Evolutionary conservation across 768 basidiomycete genomes (phyloP).

Genomic region (Boletus reticulatus): DNA sequence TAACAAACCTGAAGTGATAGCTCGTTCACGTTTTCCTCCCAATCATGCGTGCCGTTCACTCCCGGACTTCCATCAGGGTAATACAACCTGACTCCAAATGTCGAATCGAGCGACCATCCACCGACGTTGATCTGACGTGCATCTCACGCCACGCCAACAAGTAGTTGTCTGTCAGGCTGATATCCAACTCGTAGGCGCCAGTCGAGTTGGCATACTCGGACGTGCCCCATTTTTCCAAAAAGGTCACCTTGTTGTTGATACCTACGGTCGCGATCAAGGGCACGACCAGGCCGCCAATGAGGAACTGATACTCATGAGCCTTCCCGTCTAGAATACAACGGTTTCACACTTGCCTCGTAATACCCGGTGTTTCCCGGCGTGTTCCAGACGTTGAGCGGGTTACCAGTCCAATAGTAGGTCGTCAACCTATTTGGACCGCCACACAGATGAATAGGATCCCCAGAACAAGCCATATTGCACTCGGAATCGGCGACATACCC

Average conservation of each 20-base stretch:
- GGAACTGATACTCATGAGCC: slow-evolving; percentile 32
- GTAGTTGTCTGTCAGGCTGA: slow-evolving; percentile 48
- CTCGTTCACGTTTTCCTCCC: slow-evolving; percentile 67
- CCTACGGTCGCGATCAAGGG: slow-evolving; percentile 75
- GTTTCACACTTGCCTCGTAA: slow-evolving; percentile 55
- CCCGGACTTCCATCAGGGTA: slow-evolving; percentile 67
- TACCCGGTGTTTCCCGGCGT: slow-evolving; percentile 61
- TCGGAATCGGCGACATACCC: slow-evolving; percentile 34
- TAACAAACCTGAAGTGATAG: slow-evolving; percentile 57
- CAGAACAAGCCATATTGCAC: slow-evolving; percentile 57
- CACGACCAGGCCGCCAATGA: slow-evolving; percentile 60
- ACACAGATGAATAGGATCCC: slow-evolving; percentile 68
- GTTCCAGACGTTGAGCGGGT: slow-evolving; percentile 56
- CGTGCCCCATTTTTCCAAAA: slow-evolving; percentile 75
- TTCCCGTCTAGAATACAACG: not conserved
- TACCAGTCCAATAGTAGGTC: slow-evolving; percentile 54
- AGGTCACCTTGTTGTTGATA: slow-evolving; percentile 77
- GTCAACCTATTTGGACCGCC: slow-evolving; percentile 55
- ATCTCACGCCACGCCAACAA: slow-evolving; percentile 65
- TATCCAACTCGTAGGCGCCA: slow-evolving; percentile 76
- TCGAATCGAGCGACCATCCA: slow-evolving; percentile 66
- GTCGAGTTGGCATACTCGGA: slow-evolving; percentile 62
- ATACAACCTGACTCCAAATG: slow-evolving; percentile 71
- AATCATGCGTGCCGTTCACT: slow-evolving; percentile 72
- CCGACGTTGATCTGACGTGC: slow-evolving; percentile 42